Conservation (phyloP, 1,284 basidiomycete species). For the Leccinum pachyderme region DNA sequence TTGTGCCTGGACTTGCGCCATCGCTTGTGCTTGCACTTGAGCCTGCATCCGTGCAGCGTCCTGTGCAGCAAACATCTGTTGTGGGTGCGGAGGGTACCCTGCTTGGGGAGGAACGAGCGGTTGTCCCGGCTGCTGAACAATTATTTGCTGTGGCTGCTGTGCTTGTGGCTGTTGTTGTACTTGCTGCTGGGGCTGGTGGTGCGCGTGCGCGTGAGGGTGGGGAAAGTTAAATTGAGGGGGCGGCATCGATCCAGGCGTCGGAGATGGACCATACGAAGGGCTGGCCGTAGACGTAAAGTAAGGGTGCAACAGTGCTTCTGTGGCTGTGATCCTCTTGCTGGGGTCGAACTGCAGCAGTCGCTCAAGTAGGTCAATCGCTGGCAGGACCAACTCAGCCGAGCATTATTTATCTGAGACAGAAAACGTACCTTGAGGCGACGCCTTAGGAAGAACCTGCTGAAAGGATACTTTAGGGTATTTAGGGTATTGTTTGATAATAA, state of each 20-base stretch:
- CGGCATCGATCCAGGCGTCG: conserved; percentile 57
- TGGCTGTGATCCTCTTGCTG: conserved; percentile 86
- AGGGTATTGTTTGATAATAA: conserved; percentile 84
- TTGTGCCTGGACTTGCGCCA: conserved; percentile 40
- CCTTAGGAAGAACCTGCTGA: conserved; percentile 88
- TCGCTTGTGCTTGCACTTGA: conserved; percentile 39
- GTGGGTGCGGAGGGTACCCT: conserved; percentile 42
- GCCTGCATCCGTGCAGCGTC: conserved; percentile 40
- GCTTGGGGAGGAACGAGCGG: conserved; percentile 31
- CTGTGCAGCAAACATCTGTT: conserved; percentile 33
- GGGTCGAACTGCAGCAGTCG: conserved; percentile 97
- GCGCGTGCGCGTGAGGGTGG: conserved; percentile 54
- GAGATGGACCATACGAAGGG: conserved; percentile 45
- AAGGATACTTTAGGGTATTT: conserved; percentile 91
- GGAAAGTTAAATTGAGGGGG: conserved; percentile 70
- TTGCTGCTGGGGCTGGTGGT: conserved; percentile 43
- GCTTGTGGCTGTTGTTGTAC: conserved; percentile 40
- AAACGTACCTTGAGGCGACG: conserved; percentile 76
- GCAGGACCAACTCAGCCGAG: conserved; percentile 10
- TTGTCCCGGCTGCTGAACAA: conserved; percentile 39
- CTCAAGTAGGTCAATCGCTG: conserved; percentile 94
- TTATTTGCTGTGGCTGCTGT: conserved; percentile 38
- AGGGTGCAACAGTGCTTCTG: conserved; percentile 89
- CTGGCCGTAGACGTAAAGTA: conserved; percentile 76
- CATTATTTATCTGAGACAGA: not conserved